These are phyloP conservation scores for Penicillium carneum DNA, from an alignment of 2,329 filamentous ascomycete species.

Conservation along the genomic window DNA sequence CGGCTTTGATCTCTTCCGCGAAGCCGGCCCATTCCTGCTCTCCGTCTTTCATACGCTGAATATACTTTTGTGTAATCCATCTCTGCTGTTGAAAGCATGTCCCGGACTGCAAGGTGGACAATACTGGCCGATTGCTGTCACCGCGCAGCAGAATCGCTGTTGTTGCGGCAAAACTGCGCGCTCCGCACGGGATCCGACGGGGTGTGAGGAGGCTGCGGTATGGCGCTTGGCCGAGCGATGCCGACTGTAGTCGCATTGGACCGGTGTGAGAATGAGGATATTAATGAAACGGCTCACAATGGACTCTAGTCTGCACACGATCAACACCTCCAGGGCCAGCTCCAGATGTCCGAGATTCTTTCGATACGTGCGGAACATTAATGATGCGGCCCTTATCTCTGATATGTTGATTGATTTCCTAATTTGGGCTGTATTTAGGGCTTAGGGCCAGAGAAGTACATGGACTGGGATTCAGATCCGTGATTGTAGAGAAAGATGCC, in stretches of 20 bases:
- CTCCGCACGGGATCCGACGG: conserved; percentile 30
- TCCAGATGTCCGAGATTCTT: conserved; percentile 25
- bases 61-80: conserved; percentile 49
- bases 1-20: conserved; percentile 54
- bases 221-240: conserved; percentile 34
- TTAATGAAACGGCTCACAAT: conserved; percentile 18
- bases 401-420: neutral
- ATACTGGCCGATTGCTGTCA: conserved; percentile 25
- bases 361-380: conserved; percentile 35
- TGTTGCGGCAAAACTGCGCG: conserved; percentile 37
- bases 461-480: too few species aligned
- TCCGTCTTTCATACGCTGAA: conserved; percentile 50
- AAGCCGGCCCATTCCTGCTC: conserved; percentile 50
- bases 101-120: conserved; percentile 9
- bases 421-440: neutral
- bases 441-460: neutral
- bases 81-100: conserved; percentile 37
- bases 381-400: conserved; percentile 29
- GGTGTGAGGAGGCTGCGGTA: conserved; percentile 27
- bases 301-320: conserved; percentile 13
- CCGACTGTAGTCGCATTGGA: conserved; percentile 40
- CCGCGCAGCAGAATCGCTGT: conserved; percentile 29
- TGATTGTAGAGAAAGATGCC: neutral
- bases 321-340: conserved; percentile 12
- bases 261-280: conserved; percentile 15